phyloP scores from a whole-genome alignment of 2,329 filamentous ascomycete genomes.

The Mycosphaerelloides madeirae region DNA sequence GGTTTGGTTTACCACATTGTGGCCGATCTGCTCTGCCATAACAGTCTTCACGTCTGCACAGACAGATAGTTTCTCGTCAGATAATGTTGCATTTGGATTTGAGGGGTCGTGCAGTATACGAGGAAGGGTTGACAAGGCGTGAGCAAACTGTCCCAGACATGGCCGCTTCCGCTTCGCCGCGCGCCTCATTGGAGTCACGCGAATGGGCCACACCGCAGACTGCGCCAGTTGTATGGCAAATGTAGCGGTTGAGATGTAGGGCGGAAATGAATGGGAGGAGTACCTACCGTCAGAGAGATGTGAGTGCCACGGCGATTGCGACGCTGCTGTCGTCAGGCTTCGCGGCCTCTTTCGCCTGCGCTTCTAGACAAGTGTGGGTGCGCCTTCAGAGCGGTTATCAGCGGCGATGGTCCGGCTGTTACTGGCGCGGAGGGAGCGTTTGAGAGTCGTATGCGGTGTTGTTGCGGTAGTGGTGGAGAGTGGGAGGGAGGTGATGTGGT shows the following conservation, averaged over 20 bases:
- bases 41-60: conserved; percentile 44
- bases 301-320: conserved; percentile 15
- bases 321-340: conserved; percentile 1
- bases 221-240: too few relatives aligned
- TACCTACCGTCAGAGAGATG: conserved; percentile 17
- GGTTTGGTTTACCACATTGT: conserved; percentile 68
- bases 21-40: conserved; percentile 67
- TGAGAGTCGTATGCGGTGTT: neutral
- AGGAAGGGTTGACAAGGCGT: neutral
- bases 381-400: too few relatives aligned
- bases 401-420: conserved; percentile 7
- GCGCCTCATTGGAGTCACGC: conserved; percentile 7
- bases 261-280: too few relatives aligned
- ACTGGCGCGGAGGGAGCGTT: conserved; percentile 5
- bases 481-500: neutral
- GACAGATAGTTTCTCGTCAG: conserved; percentile 15
- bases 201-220: neutral
- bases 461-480: neutral
- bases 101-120: neutral
- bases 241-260: too few relatives aligned
- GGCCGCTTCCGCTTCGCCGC: conserved; percentile 8
- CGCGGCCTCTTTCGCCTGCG: conserved; percentile 9
- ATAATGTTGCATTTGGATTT: conserved; percentile 2
- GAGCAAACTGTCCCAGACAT: neutral
- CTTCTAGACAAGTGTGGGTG: neutral